These are phyloP conservation scores for Aspergillus hancockii DNA, from an alignment of 495 filamentous ascomycete genomes.

Conservation along the genomic window DNA sequence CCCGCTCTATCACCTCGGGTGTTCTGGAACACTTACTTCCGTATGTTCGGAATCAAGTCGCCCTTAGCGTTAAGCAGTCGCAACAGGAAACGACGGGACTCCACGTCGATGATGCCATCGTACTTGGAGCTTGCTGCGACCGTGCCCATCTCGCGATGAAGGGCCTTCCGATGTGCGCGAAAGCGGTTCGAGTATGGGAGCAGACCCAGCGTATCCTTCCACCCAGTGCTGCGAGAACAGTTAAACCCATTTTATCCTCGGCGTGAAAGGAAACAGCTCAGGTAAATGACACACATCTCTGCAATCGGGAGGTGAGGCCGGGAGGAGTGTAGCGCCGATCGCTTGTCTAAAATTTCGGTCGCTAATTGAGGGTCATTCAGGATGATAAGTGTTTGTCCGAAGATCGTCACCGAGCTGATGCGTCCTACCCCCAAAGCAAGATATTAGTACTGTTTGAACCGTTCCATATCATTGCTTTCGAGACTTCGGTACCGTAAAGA, in stretches of 20 bases:
- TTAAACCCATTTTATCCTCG: background rate
- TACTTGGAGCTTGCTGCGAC: constrained; percentile 35
- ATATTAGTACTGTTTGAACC: background rate
- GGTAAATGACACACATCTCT: constrained; percentile 18
- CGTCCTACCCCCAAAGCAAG: constrained; percentile 19
- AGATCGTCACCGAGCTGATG: constrained; percentile 43
- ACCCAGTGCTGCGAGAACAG: constrained; percentile 23
- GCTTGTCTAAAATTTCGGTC: constrained; percentile 40
- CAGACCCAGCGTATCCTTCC: constrained; percentile 35
- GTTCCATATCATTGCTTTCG: background rate
- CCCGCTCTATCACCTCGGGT: constrained; percentile 22
- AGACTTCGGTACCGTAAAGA: background rate
- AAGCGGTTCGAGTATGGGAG: constrained; percentile 36
- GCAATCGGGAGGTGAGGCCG: constrained; percentile 15
- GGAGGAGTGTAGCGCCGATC: constrained; percentile 34
- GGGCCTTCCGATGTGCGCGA: constrained; percentile 38
- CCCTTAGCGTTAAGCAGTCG: constrained; percentile 38
- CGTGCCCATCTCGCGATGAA: constrained; percentile 28
- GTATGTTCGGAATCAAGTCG: constrained; percentile 35
- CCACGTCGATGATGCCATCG: constrained; percentile 36
- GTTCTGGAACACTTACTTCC: constrained; percentile 26
- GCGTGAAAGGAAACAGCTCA: constrained; percentile 29
- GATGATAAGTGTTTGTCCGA: constrained; percentile 44
- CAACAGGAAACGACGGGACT: constrained; percentile 43
- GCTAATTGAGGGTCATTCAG: constrained; percentile 36